Conservation (phyloP, 257 asterid species). For the Ophiorrhiza pumila region DNA sequence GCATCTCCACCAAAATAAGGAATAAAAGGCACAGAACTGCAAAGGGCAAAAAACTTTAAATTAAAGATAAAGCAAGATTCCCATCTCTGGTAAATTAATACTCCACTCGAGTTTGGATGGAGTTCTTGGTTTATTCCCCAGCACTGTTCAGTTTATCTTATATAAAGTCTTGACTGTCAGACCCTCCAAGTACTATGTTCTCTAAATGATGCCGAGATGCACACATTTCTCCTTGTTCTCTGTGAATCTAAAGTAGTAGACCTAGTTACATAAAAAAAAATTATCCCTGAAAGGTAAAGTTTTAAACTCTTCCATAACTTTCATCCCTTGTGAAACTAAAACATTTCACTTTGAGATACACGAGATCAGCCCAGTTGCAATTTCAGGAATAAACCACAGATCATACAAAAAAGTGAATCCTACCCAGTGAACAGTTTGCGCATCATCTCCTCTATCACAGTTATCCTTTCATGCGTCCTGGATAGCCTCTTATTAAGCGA, state of each 20-base stretch:
- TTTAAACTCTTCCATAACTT: not conserved
- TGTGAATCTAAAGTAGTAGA: not conserved
- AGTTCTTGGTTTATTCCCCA: not conserved
- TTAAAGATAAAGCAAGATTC: not conserved
- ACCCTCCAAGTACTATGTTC: not conserved
- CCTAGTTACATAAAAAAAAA: not conserved
- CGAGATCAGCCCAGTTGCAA: not conserved
- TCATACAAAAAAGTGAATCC: not conserved
- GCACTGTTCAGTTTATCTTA: not conserved
- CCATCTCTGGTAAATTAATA: not conserved
- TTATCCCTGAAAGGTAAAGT: not conserved
- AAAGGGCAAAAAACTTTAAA: not conserved
- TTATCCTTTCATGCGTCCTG: slow-evolving; percentile 78
- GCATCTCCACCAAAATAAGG: not conserved
- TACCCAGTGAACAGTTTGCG: slow-evolving; percentile 92
- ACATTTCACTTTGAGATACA: not conserved
- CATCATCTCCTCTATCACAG: slow-evolving; percentile 90
- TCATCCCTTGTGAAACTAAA: not conserved
- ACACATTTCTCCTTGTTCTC: not conserved
- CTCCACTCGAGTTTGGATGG: not conserved
- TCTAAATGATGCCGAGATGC: not conserved
- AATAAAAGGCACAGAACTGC: not conserved
- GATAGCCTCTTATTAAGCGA: slow-evolving; percentile 85
- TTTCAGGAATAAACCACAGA: not conserved
- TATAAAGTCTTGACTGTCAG: not conserved